phyloP scores from a whole-genome alignment of 345 rosid species.

The Lepidium sativum region DNA sequence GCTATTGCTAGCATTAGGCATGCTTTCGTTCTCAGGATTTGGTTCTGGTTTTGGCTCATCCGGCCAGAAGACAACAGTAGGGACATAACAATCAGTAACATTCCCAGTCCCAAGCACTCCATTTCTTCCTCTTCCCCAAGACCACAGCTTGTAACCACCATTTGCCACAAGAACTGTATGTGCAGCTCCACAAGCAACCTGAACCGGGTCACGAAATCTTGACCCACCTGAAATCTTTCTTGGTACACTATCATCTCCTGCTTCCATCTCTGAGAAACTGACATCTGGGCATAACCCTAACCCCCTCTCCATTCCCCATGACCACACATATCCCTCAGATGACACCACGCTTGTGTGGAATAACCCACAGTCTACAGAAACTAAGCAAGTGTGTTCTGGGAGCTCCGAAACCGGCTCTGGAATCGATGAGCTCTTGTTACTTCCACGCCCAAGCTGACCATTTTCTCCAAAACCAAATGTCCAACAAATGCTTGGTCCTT shows the following conservation, averaged over 20 bases:
- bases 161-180: constrained; percentile 72
- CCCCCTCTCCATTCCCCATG: constrained; percentile 96
- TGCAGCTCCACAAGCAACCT: constrained; percentile 82
- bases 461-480: constrained; percentile 85
- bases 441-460: constrained; percentile 90
- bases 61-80: constrained; percentile 57
- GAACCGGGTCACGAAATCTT: constrained; percentile 50
- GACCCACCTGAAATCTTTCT: constrained; percentile 36
- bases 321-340: constrained; percentile 74
- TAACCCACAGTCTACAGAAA: constrained; percentile 81
- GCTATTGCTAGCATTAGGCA: constrained; percentile 31
- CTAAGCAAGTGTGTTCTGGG: constrained; percentile 40
- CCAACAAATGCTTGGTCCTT: constrained; percentile 63
- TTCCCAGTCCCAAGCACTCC: constrained; percentile 80
- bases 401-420: constrained; percentile 66
- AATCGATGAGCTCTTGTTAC: constrained; percentile 42
- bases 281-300: constrained; percentile 87
- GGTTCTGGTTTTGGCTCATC: constrained; percentile 22
- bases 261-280: constrained; percentile 42
- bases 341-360: constrained; percentile 88
- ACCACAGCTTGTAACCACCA: constrained; percentile 75
- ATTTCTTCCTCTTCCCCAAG: constrained; percentile 92
- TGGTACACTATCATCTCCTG: constrained; percentile 76
- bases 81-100: constrained; percentile 37
- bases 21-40: constrained; percentile 21